Base-by-base conservation (phyloP, 306 rosid genomes). In the Delonix regia region DNA sequence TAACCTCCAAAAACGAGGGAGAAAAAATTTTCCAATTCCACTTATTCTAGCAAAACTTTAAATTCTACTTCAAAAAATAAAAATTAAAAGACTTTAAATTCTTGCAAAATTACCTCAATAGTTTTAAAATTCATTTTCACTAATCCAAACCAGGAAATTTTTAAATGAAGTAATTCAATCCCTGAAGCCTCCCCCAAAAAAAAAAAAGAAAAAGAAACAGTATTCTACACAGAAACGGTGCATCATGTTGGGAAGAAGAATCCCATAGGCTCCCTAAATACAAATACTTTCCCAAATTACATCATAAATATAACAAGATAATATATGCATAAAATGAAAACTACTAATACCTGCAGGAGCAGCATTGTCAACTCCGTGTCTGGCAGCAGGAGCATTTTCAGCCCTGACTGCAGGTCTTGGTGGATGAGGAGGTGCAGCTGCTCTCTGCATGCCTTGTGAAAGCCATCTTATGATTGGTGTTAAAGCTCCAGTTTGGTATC, bases 401-500 rank as follows among this genome's bases (percentile, higher is more conserved):
- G 82, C 89, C 91, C 93, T 83, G 70, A 83, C 89, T 61, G 91
- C 92, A 64, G 94, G 92, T 81, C 98, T 95, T 52, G 87, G 92
- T 53, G 90, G 95, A 49, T 83, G 92, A 80, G 98, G 99, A 78
- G 99, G 97, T 44, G 87, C 98, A 72, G 96, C 97, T 7, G 98
- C 98, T 84, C 96, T 91, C 80, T 90, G 96, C 99, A 93, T 96
- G 65, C 94, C 92, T 80, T 88, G 99, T 28, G 98, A 90, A 80
- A 93, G 96, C 98, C 99, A 93, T 73, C 90, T 85, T 80, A 96
- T 49, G 47, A 96, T 19, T 15, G 99, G 99, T 38, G 98, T 86
- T 78, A 96, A 87, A 9, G 98, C 92, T 85, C 98, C 98, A 76
- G 98, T 96, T 87, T 93, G 97, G 84, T 91, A 93, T 41, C 99